Evolutionary conservation across 805 yeast genomes (phyloP), one percentile per base, ranked within the genome.

Genomic region (Starmera pachycereana): DNA sequence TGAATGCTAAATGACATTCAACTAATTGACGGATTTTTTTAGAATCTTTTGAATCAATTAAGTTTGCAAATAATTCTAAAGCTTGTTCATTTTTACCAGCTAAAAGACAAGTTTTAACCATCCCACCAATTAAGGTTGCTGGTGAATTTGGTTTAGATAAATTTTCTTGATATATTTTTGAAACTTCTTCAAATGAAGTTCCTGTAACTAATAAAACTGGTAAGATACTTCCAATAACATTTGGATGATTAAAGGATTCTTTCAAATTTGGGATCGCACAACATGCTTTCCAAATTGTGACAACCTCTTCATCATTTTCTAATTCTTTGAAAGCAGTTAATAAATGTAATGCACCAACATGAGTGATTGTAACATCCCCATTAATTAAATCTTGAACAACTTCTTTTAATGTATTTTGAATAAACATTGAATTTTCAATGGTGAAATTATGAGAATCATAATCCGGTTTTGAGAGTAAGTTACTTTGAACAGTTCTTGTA

Each of bases 1-100:
- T 80, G 51, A 85, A 85, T 4, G 81, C 69, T 44, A 83, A 67
- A 63, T 85, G 95, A 36, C 85, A 79, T 60, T 81, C 84, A 29
- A 81, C 72, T 58, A 82, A 64, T 29, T 79, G 71, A 38, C 77
- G 69, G 51, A 66, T 62, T 58, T 64, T 66, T 32, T 44, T 40
- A 39, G 52, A 50, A 33, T 57, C 62, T 35, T 73, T 69, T 35
- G 67, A 67, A 34, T 68, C 66, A 48, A 82, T 74, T 44, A 83
- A 62, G 37, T 71, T 69, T 53, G 75, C 78, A 57, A 83, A 80
- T 38, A 74, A 63, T 42, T 71, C 72, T 44, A 85, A 64, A 5
- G 89, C 94, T 49, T 75, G 71, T 34, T 76, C 66, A 43, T 76
- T 75, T 52, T 78, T 80, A 39, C 77, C 76, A 29, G 81, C 81